Percentiles rank a stretch among this genome's conserved stretches.
phyloP scores from a whole-genome alignment of 257 asterid genomes.

The Buddleja alternifolia region DNA sequence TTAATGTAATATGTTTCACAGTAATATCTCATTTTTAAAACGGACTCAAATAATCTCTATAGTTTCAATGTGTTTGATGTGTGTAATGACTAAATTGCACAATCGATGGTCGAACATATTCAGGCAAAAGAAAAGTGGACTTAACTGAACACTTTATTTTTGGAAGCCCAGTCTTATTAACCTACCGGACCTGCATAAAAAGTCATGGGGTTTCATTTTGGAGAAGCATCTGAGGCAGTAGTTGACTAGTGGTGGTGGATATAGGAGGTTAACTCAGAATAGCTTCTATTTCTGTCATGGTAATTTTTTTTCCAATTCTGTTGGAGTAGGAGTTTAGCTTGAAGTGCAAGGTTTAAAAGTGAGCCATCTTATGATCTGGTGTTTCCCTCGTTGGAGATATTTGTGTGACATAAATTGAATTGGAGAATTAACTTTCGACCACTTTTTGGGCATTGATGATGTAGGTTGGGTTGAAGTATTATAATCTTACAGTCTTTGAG shows the following conservation, averaged over 20 bases:
- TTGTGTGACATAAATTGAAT: not conserved
- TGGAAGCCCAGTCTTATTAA: not conserved
- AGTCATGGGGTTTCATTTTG: not conserved
- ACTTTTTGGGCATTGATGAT: not conserved
- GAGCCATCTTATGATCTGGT: too few species aligned
- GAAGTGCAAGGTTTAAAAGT: too few species aligned
- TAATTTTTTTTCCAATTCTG: not conserved
- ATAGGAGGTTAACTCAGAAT: constrained; percentile 3
- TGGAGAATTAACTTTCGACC: not conserved
- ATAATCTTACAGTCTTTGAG: not conserved
- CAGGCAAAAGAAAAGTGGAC: not conserved
- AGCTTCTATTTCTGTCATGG: constrained; percentile 4
- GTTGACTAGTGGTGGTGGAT: not conserved
- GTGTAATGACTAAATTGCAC: constrained; percentile 9
- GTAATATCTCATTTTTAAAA: not conserved
- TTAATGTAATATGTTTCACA: not conserved
- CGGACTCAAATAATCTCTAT: not conserved
- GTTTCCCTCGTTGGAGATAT: too few species aligned
- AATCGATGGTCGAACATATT: constrained; percentile 19
- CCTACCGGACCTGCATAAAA: constrained; percentile 5
- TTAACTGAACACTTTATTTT: not conserved
- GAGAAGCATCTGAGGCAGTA: constrained; percentile 7
- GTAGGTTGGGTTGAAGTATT: not conserved
- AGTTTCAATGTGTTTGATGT: not conserved
- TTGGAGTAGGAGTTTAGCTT: too few species aligned